These are phyloP conservation scores for Pseudopithomyces chartarum DNA, from an alignment of 2,329 filamentous ascomycete genomes.

Conservation along the genomic window DNA sequence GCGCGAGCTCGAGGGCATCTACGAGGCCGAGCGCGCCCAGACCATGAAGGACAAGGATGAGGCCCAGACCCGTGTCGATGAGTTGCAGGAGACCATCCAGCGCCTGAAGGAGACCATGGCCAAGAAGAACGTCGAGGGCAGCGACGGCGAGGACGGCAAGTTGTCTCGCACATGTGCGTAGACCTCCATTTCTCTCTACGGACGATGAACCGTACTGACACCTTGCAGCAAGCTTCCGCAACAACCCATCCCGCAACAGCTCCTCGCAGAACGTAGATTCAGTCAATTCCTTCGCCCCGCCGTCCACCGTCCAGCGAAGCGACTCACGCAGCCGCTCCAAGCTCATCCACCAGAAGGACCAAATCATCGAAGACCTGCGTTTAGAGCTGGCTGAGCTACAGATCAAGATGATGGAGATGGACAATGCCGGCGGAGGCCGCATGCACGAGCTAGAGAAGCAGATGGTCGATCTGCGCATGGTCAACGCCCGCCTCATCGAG, in stretches of 20 bases:
- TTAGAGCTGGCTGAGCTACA: conserved; percentile 93
- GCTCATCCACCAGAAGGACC: conserved; percentile 91
- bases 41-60: conserved; percentile 93
- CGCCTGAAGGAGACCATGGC: conserved; percentile 87
- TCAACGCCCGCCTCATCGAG: conserved; percentile 94
- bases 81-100: conserved; percentile 88
- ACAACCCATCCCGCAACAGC: conserved; percentile 50
- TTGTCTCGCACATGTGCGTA: conserved; percentile 55
- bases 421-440: conserved; percentile 87
- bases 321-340: conserved; percentile 90
- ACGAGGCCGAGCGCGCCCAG: conserved; percentile 85
- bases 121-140: conserved; percentile 67
- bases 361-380: conserved; percentile 88
- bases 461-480: conserved; percentile 90
- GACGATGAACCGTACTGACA: background rate
- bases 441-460: conserved; percentile 89
- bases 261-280: conserved; percentile 75
- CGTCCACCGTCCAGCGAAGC: conserved; percentile 81
- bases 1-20: conserved; percentile 89
- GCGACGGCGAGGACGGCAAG: conserved; percentile 56
- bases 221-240: conserved; percentile 45
- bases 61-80: conserved; percentile 80
- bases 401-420: conserved; percentile 91
- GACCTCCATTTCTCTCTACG: background rate
- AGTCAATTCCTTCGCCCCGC: conserved; percentile 81